Evolutionary conservation across 1,139 yeast genomes (phyloP), one percentile per base, ranked within the genome.

Genomic region (Wickerhamomyces sp.): DNA sequence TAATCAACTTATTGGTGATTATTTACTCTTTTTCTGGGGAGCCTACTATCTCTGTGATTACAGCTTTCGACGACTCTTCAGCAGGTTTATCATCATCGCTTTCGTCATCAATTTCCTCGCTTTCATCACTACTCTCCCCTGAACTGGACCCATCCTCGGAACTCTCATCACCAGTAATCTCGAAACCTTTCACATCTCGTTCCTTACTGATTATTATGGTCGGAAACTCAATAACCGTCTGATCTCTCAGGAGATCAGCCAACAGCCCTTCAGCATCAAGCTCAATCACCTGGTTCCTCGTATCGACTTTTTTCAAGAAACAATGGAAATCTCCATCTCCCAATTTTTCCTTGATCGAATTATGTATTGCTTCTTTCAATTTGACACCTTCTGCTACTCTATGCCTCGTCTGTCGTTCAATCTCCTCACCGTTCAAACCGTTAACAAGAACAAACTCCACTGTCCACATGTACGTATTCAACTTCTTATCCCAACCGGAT

Each of bases 201-300:
- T 26, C 40, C 26, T 49, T 43, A 1, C 71, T 59, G 5, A 83
- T 65, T 40, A 65, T 70, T 5, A 86, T 62, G 0, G 89, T 81
- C 0, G 96, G 95, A 47, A 72, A 86, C 54, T 87, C 96, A 26
- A 87, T 61, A 0, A 88, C 85, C 0, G 78, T 67, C 38, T 69
- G 67, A 33, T 76, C 76, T 37, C 64, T 59, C 26, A 88, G 52
- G 1, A 66, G 67, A 13, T 72, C 75, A 0, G 67, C 68, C 28
- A 76, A 47, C 29, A 37, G 34, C 17, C 18, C 47, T 30, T 42
- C 50, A 4, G 27, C 26, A 6, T 39, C 34, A 9, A 49, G 16
- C 7, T 35, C 31, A 3, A 45, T 33, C 23, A 39, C 22, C 30
- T 38, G 41, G 4, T 48, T 46, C 4, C 39, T 42, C 17, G 37